phyloP scores from a whole-genome alignment of 768 basidiomycete species.

The Russula dissimulans region DNA sequence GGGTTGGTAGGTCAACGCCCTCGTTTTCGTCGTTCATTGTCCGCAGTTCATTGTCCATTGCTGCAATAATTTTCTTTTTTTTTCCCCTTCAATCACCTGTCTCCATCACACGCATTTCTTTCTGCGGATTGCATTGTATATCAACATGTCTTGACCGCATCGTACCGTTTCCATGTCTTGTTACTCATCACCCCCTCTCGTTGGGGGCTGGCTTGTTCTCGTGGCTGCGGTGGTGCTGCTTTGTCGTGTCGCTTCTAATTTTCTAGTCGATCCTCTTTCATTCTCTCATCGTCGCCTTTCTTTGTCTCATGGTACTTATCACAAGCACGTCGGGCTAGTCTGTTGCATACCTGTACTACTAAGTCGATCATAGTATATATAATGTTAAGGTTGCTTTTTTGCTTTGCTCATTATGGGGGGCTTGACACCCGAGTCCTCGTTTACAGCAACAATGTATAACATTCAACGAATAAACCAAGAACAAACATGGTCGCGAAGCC shows the following conservation, averaged over 20 bases:
- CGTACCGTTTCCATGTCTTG: constrained; percentile 2
- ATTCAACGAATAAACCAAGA: neutral
- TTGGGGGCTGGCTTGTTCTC: neutral
- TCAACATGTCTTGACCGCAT: constrained; percentile 14
- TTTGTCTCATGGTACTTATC: constrained; percentile 13
- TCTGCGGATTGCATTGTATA: constrained; percentile 15
- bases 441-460: neutral
- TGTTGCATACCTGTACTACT: constrained; percentile 21
- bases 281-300: neutral
- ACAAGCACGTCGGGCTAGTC: constrained; percentile 18
- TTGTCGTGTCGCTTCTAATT: neutral
- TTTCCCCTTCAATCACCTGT: neutral
- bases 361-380: constrained; percentile 20
- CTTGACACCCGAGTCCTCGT: too few species aligned
- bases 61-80: neutral
- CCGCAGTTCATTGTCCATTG: neutral
- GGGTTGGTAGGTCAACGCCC: constrained; percentile 42
- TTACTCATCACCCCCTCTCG: neutral
- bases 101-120: neutral
- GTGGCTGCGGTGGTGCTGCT: neutral
- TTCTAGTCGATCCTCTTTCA: neutral
- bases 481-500: neutral
- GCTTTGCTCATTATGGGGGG: neutral
- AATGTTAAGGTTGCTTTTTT: constrained; percentile 11
- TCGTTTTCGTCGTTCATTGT: neutral